Evolutionary conservation across 352 stramenopile genomes (phyloP).

Genomic region (Phytophthora hibernalis): DNA sequence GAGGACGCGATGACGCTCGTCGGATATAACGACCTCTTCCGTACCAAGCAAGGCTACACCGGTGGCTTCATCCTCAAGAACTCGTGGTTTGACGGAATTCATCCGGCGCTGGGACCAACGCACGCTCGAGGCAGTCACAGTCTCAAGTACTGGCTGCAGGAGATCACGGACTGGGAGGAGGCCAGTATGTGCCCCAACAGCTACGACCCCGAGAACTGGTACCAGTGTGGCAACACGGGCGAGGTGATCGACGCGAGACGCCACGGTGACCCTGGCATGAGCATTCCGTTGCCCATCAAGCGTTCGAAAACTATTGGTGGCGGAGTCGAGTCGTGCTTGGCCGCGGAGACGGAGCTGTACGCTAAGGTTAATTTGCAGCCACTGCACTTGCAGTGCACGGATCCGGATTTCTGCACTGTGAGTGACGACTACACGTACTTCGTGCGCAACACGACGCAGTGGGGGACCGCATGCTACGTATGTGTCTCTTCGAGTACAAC

Average conservation of each 20-base stretch:
- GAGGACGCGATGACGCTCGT: slow-evolving; percentile 77
- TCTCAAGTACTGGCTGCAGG: slow-evolving; percentile 77
- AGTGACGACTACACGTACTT: slow-evolving; percentile 60
- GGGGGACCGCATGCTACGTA: slow-evolving; percentile 71
- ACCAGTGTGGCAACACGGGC: slow-evolving; percentile 67
- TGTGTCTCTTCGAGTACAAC: slow-evolving; percentile 82
- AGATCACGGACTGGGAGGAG: slow-evolving; percentile 76
- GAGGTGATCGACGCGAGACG: slow-evolving; percentile 50
- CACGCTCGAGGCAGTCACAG: slow-evolving; percentile 73
- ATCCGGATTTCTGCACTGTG: slow-evolving; percentile 48
- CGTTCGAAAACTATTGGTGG: slow-evolving; percentile 32
- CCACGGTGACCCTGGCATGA: slow-evolving; percentile 39
- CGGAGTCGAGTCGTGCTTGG: slow-evolving; percentile 61
- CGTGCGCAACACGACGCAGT: slow-evolving; percentile 66
- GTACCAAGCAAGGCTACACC: slow-evolving; percentile 64
- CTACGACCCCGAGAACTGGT: slow-evolving; percentile 77
- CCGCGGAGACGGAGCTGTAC: slow-evolving; percentile 61
- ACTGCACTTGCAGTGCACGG: slow-evolving; percentile 64
- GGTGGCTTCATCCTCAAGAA: slow-evolving; percentile 83
- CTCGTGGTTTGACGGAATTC: slow-evolving; percentile 75
- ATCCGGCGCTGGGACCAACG: slow-evolving; percentile 59
- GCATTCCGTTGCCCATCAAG: slow-evolving; percentile 45
- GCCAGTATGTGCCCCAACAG: slow-evolving; percentile 76
- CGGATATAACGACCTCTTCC: slow-evolving; percentile 74
- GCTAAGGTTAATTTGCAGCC: slow-evolving; percentile 69